Evolutionary conservation across 2,329 filamentous ascomycete species (phyloP).

Genomic region (Aureobasidium sp.): DNA sequence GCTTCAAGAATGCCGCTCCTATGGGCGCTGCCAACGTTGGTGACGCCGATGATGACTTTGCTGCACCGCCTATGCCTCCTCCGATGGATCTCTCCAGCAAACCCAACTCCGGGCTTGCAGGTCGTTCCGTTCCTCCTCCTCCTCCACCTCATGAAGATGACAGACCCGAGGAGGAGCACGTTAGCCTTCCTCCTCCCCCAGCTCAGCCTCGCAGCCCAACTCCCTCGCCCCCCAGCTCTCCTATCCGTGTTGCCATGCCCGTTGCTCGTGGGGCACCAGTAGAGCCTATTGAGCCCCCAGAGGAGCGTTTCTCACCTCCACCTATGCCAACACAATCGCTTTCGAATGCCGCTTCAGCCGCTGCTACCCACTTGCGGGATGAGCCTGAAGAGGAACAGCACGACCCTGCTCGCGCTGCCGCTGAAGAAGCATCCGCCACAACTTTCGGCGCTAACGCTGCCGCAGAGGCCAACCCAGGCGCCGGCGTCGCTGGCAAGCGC

Average conservation of each 20-base stretch:
- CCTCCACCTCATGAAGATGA: constrained; percentile 54
- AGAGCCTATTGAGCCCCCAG: constrained; percentile 76
- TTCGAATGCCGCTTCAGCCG: constrained; percentile 51
- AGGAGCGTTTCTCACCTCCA: constrained; percentile 52
- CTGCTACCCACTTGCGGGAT: constrained; percentile 57
- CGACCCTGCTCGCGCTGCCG: constrained; percentile 51
- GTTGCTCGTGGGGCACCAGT: constrained; percentile 42
- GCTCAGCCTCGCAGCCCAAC: constrained; percentile 22
- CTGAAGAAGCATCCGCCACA: constrained; percentile 38
- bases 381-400: constrained; percentile 58
- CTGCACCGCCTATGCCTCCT: constrained; percentile 46
- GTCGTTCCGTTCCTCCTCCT: constrained; percentile 67
- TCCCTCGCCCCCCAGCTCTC: constrained; percentile 20
- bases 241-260: constrained; percentile 50
- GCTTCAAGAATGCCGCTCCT: constrained; percentile 70
- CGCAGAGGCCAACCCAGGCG: constrained; percentile 33
- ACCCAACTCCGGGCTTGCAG: constrained; percentile 48
- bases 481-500: constrained; percentile 52
- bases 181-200: constrained; percentile 40
- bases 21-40: constrained; percentile 52
- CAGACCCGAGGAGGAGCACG: constrained; percentile 37
- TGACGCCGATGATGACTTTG: constrained; percentile 22
- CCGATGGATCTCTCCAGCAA: constrained; percentile 62
- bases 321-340: constrained; percentile 60
- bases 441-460: constrained; percentile 39